A percentile compares a stretch with the other conserved stretches of the same genome.
These are phyloP conservation scores for Xylaria venustula DNA, from an alignment of 495 filamentous ascomycete genomes.

Conservation along the genomic window DNA sequence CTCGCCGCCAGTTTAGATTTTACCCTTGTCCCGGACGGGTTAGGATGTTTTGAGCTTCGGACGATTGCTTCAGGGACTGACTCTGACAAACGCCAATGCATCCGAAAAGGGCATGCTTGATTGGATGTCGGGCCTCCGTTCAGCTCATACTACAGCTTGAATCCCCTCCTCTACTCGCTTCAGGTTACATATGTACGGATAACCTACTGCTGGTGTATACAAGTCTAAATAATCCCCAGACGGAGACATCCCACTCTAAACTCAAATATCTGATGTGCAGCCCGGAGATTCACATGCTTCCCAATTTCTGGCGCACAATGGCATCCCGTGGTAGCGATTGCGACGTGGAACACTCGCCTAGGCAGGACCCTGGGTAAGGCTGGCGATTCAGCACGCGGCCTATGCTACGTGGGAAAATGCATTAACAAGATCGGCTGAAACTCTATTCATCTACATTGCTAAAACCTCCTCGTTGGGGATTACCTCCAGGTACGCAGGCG, in stretches of 20 bases:
- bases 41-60: not conserved
- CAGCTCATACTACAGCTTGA: not conserved
- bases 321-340: too few species aligned
- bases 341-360: not conserved
- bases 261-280: not conserved
- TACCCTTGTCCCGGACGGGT: not conserved
- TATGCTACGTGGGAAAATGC: not conserved
- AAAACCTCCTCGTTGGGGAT: too few species aligned
- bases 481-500: too few species aligned
- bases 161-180: not conserved
- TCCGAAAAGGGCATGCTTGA: not conserved
- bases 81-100: not conserved
- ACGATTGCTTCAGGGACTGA: not conserved
- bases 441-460: too few species aligned
- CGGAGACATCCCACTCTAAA: not conserved
- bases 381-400: too few species aligned
- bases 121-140: slow-evolving; percentile 7
- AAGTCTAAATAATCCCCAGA: not conserved
- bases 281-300: too few species aligned
- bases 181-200: not conserved
- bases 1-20: not conserved
- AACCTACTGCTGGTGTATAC: not conserved
- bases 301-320: too few species aligned
- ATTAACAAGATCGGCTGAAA: not conserved
- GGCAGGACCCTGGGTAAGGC: too few species aligned